These are phyloP conservation scores for Thermomyces lanuginosus DNA, from an alignment of 2,329 filamentous ascomycete species.

Conservation along the genomic window DNA sequence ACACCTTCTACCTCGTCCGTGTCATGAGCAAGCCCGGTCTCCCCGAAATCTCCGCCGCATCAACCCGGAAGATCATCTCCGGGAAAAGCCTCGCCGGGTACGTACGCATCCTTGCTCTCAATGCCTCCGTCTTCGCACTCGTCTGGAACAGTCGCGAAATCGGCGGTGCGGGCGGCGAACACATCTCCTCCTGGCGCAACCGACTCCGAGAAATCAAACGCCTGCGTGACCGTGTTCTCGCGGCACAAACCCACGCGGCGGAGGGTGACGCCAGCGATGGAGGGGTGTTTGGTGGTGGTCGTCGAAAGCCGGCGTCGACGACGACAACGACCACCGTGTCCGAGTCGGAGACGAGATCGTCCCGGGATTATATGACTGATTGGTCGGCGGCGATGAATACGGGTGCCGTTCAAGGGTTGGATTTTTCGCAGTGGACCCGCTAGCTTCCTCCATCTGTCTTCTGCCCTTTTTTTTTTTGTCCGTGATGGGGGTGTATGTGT, in stretches of 20 bases:
- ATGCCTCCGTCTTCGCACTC: conserved; percentile 79
- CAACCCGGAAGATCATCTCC: conserved; percentile 76
- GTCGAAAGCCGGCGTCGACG: too few species aligned
- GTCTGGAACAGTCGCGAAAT: too few species aligned
- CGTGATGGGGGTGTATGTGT: too few species aligned
- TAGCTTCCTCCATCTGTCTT: conserved; percentile 7
- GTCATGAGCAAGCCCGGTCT: conserved; percentile 79
- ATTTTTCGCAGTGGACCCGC: conserved; percentile 29
- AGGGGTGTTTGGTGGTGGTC: conserved; percentile 18
- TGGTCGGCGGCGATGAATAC: too few species aligned
- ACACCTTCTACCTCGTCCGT: conserved; percentile 69
- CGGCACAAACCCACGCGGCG: conserved; percentile 14
- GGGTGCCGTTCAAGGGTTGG: conserved; percentile 24
- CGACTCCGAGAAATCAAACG: conserved; percentile 71
- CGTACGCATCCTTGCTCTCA: conserved; percentile 75
- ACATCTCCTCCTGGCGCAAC: conserved; percentile 78
- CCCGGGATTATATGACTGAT: too few species aligned
- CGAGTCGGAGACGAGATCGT: too few species aligned
- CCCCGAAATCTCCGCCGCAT: conserved; percentile 78
- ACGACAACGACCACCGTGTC: too few species aligned
- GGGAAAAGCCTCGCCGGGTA: conserved; percentile 68
- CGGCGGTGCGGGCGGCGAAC: conserved; percentile 55
- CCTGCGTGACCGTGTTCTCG: conserved; percentile 45
- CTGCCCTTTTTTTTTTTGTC: background rate
- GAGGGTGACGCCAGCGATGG: conserved; percentile 18